These are phyloP conservation scores for Suillus brevipes DNA, from an alignment of 768 basidiomycete species.

Conservation along the genomic window DNA sequence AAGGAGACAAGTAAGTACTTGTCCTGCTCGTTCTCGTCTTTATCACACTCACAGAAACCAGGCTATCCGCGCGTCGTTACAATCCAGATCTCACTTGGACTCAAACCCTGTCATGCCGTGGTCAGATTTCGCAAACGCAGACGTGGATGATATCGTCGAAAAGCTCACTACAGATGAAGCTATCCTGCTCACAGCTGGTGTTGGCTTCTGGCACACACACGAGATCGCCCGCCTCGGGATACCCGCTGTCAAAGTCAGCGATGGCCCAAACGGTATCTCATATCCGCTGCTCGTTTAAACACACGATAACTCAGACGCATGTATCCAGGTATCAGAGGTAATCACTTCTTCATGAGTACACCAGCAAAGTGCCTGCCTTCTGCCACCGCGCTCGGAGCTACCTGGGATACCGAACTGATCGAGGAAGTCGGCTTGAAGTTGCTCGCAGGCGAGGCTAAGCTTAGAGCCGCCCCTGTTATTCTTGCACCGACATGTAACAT, in stretches of 20 bases:
- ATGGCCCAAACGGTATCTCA: conserved; percentile 71
- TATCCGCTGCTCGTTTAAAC: neutral
- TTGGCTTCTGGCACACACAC: conserved; percentile 78
- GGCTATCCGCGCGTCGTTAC: neutral
- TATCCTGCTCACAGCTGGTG: conserved; percentile 68
- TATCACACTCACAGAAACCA: conserved; percentile 4
- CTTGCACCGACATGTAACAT: conserved; percentile 86
- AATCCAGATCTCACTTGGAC: neutral
- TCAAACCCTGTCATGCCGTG: conserved; percentile 48
- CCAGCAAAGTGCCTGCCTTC: conserved; percentile 79
- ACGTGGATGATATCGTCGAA: conserved; percentile 62
- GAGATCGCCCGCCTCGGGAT: conserved; percentile 65
- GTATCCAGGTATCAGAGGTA: conserved; percentile 53
- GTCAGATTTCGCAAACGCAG: conserved; percentile 66
- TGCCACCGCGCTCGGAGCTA: conserved; percentile 73
- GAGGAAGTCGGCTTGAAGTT: conserved; percentile 61
- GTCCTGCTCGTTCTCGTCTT: conserved; percentile 8
- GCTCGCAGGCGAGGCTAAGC: conserved; percentile 70
- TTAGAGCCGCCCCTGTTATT: conserved; percentile 64
- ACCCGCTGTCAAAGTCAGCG: conserved; percentile 76
- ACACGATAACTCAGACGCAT: neutral
- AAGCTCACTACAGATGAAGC: conserved; percentile 73
- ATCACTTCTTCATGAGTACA: conserved; percentile 79
- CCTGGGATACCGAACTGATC: conserved; percentile 69
- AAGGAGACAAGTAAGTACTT: too few species aligned